Conservation (phyloP, 371 early-diverging fungal species). For the Mucor piriformis region DNA sequence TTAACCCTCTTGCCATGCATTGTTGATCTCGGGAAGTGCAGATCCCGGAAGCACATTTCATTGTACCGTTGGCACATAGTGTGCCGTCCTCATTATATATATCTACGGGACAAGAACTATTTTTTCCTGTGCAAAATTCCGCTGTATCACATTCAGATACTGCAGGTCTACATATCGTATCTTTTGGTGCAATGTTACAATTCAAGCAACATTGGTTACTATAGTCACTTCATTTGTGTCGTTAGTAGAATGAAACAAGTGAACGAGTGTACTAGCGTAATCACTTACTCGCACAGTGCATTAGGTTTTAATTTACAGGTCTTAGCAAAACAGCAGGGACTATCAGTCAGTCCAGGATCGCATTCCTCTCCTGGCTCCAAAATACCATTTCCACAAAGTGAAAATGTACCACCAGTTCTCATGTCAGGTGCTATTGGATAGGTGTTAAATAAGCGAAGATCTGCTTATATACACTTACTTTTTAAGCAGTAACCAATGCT, state of each 20-base stretch:
- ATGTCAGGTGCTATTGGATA: conserved; percentile 34
- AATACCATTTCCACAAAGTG: conserved; percentile 95
- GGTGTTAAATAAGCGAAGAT: background rate
- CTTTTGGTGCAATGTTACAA: conserved; percentile 70
- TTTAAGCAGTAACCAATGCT: conserved; percentile 63
- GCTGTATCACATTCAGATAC: conserved; percentile 83
- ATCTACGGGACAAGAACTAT: conserved; percentile 78
- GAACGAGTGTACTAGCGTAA: too few species aligned
- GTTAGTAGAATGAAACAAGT: too few species aligned
- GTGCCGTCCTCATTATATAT: conserved; percentile 69
- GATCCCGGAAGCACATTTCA: conserved; percentile 84
- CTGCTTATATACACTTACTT: conserved; percentile 37
- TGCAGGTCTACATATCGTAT: conserved; percentile 76
- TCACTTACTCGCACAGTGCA: conserved; percentile 76
- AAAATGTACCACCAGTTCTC: conserved; percentile 34
- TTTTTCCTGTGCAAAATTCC: conserved; percentile 82
- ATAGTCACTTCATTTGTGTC: too few species aligned
- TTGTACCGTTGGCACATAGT: conserved; percentile 60
- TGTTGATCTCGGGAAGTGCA: conserved; percentile 90
- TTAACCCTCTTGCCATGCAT: conserved; percentile 68
- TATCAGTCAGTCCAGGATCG: conserved; percentile 84
- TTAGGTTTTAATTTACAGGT: conserved; percentile 81
- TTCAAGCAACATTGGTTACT: conserved; percentile 85
- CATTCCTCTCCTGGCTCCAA: conserved; percentile 91
- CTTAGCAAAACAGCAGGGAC: conserved; percentile 79